Base-by-base conservation (phyloP, 176 grass and related monocot genomes). In the Rhynchospora pubera region DNA sequence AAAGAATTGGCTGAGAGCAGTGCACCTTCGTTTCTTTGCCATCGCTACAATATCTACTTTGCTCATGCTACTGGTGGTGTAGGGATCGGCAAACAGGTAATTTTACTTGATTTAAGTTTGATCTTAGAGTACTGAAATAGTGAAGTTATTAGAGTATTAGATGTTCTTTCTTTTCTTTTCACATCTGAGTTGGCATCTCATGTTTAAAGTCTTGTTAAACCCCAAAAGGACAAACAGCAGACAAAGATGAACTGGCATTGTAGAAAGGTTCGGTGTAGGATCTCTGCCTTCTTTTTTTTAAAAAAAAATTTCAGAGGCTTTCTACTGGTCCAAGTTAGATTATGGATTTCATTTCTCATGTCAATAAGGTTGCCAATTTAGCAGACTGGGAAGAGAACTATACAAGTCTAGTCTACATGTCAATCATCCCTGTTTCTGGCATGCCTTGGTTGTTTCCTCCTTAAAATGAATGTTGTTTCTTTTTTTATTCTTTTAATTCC, bases 1-100 rank as follows among this genome's bases (percentile, higher is more conserved):
- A 87, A 82, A 39, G 80, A 89, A 85, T 65, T 97, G 55, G 88
- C 91, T 80, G 88, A 91, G 42, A 92, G 65, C 26, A 94, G 74
- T 10, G 78, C 85, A 51, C 95, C 95, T 53, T 90, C 92, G 3
- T 98, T 98, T 84, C 90, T 98, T 52, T 94, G 90, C n/a, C 92
- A 98, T 80, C 91, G 89, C 84, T 94, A 98, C 87, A 94, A 94
- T 81, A 91, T 98, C 23, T 98, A 93, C 86, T 98, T 94, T 85
- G 85, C 92, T 16, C 92, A 98, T 80, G 81, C 84, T 75, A 90
- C 92, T 80, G 95, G 95, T 70, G 95, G 95, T 11, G 53, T 93
- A 44, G 73, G 51, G 12, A 88, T 98, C 61, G 95, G 90, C 84
- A 82, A 81, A 61, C 94, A 98, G 95, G 95, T 94, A 93, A 62